These are phyloP conservation scores for Aquilaria sinensis DNA, from an alignment of 345 rosid species.

Conservation along the genomic window DNA sequence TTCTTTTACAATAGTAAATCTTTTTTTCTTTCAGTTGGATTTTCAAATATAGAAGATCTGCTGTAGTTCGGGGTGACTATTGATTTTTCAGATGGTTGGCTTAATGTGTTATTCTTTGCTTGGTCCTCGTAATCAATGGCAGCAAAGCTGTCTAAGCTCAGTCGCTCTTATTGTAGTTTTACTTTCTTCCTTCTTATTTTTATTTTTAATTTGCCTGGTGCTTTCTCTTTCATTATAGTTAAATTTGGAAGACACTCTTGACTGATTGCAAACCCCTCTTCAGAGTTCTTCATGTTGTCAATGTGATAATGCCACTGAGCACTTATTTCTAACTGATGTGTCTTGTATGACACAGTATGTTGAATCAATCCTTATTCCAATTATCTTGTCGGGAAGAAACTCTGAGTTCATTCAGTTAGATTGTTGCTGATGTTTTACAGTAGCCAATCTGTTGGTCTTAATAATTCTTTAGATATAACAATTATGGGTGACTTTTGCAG, in stretches of 20 bases:
- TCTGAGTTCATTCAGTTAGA: not conserved
- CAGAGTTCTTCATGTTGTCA: conserved; percentile 14
- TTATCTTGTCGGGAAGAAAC: not conserved
- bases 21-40: not conserved
- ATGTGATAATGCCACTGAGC: conserved; percentile 16
- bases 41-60: no score
- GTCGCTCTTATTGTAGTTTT: no score
- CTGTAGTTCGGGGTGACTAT: no score
- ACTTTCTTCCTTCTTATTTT: no score
- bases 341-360: conserved; percentile 1
- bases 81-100: no score
- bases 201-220: not conserved
- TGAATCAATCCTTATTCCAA: conserved; percentile 11
- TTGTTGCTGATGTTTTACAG: conserved; percentile 9
- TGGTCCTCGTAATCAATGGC: no score
- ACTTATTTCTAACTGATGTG: conserved; percentile 16
- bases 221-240: conserved; percentile 10
- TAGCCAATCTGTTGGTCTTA: conserved; percentile 2
- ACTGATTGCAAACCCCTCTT: conserved; percentile 18
- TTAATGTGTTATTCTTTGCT: no score
- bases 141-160: no score
- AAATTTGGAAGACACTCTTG: conserved; percentile 11
- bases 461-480: conserved; percentile 4
- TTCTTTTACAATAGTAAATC: not conserved
- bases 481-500: conserved; percentile 23